A percentile compares a stretch with the other conserved stretches of the same genome.
Evolutionary conservation across 495 filamentous ascomycete species (phyloP).

Genomic region (Cladorrhinum samala): DNA sequence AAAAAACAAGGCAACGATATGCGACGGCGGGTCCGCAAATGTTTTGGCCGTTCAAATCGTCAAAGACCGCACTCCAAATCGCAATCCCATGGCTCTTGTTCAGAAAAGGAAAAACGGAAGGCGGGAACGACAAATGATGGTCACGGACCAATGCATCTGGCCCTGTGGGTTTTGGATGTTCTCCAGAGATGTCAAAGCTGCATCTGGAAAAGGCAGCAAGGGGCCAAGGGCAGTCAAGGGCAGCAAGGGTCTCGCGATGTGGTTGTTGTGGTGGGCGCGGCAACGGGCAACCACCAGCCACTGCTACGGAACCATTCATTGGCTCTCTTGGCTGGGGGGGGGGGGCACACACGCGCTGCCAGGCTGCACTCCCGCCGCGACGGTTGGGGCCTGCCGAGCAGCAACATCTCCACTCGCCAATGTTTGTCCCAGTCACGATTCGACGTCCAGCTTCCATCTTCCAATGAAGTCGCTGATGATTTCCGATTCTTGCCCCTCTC

Average conservation of each 20-base stretch:
- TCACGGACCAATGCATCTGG: constrained; percentile 6
- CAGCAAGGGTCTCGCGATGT: constrained; percentile 23
- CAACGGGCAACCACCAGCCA: neutral
- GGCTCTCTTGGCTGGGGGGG: no score
- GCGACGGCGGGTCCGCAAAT: constrained; percentile 12
- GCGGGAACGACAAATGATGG: constrained; percentile 7
- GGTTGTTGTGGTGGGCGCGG: constrained; percentile 26
- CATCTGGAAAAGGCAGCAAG: constrained; percentile 13
- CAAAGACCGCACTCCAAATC: neutral
- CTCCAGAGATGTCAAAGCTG: neutral
- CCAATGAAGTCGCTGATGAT: neutral
- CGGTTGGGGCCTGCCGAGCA: constrained; percentile 24
- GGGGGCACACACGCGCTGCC: constrained; percentile 8
- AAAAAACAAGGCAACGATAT: constrained; percentile 16
- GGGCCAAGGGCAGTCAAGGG: constrained; percentile 12
- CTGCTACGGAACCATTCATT: constrained; percentile 17
- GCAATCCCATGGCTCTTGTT: neutral
- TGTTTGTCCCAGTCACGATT: constrained; percentile 14
- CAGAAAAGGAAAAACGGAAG: neutral
- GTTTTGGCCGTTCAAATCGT: constrained; percentile 8
- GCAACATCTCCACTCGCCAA: constrained; percentile 13
- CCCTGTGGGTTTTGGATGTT: constrained; percentile 8
- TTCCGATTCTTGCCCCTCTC: no score
- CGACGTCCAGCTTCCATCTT: neutral
- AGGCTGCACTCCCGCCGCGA: constrained; percentile 3